Base-by-base conservation (phyloP, 768 basidiomycete species). In the Saitozyma sp. region DNA sequence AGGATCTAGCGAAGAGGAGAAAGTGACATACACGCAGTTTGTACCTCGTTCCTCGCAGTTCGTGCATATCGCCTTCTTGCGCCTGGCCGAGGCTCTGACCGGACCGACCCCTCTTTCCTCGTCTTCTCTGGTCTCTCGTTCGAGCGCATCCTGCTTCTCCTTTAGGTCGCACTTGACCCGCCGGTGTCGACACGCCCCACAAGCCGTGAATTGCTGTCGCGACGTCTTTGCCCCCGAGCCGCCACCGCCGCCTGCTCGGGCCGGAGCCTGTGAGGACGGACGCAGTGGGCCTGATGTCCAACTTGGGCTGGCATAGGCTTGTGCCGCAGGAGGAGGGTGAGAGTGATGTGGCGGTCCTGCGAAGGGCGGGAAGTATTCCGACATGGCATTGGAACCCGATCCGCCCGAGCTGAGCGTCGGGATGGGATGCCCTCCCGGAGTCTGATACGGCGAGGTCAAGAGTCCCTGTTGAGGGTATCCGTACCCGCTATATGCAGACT, bases 151-250 rank as follows among this genome's bases (percentile, higher is more conserved):
- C 56, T 86, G 84, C 49, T 88, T 82, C 79, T 94, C 91, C 78
- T 95, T 95, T 58, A 95, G 85, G 82, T 95, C 92, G 76, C 92
- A 96, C 58, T 91, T 90, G 17, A 96, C 93, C 88, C 92, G 85
- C 77, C 93, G 81, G 86, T 90, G 90, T 63, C 91, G 87, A 79
- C 93, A 96, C 39, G 92, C 91, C 61, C 91, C 91, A 76, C 93
- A 95, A 8, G 92, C 92, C n/a, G 89, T 89, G 80, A 91, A 91
- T 69, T 94, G 90, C 71, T 89, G 88, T 64, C 89, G 82, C 2
- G 86, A 84, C 39, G 89, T 89, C 76, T 90, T 90, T 37, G 48
- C 16, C n/a, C 14, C 20, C 42, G 29, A 37, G 14, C 40, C 20
- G 29, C 39, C 37, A 20, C 37, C 42, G 8, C 16, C 9, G 20